phyloP scores from a whole-genome alignment of 1,284 basidiomycete genomes.

The Cystobasidium sp. region DNA sequence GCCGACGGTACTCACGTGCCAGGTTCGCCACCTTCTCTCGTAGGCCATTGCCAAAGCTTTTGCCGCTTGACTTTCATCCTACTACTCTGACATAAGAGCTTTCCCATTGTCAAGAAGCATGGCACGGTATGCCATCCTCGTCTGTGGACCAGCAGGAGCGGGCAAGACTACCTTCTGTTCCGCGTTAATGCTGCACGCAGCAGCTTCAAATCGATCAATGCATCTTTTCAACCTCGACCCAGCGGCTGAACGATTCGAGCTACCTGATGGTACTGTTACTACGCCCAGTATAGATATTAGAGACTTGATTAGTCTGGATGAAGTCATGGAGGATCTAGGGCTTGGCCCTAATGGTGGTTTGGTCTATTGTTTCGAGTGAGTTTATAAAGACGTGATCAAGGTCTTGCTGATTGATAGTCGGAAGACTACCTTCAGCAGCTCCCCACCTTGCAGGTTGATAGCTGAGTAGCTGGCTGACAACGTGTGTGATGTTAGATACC shows the following conservation, averaged over 20 bases:
- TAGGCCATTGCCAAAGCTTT: not conserved
- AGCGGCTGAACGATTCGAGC: slow-evolving; percentile 92
- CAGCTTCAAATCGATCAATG: slow-evolving; percentile 76
- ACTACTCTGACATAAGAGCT: not conserved
- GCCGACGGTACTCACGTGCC: no score
- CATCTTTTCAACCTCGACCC: slow-evolving; percentile 98
- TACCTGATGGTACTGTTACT: slow-evolving; percentile 57
- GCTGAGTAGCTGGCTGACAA: no score
- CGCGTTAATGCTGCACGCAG: slow-evolving; percentile 87
- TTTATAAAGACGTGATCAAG: slow-evolving; percentile 52
- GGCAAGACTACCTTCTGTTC: slow-evolving; percentile 96
- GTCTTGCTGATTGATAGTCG: no score
- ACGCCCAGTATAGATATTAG: slow-evolving; percentile 92
- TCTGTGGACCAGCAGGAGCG: slow-evolving; percentile 77
- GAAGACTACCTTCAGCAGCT: no score
- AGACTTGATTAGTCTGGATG: slow-evolving; percentile 88
- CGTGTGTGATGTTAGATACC: slow-evolving; percentile 67
- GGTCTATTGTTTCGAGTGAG: slow-evolving; percentile 99
- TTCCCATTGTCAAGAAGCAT: not conserved
- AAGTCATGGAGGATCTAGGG: slow-evolving; percentile 94
- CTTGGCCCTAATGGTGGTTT: slow-evolving; percentile 97
- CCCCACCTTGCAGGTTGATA: no score
- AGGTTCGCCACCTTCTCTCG: not conserved
- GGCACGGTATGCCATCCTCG: slow-evolving; percentile 46
- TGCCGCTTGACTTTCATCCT: not conserved